These are phyloP conservation scores for Boletus coccyginus DNA, from an alignment of 768 basidiomycete genomes.

Conservation along the genomic window DNA sequence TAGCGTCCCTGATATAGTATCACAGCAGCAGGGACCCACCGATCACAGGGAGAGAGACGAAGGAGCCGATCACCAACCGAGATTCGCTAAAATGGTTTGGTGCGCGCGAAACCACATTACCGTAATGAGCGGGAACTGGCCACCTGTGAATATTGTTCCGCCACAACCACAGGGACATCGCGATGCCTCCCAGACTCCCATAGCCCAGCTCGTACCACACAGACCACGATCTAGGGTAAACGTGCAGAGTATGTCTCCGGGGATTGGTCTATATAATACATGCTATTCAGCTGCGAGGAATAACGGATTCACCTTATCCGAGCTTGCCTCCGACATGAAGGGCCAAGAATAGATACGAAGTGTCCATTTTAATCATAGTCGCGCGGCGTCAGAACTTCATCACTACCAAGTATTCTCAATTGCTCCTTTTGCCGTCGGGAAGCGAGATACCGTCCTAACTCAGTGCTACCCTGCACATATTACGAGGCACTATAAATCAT, in stretches of 20 bases:
- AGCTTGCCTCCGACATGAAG: slow-evolving; percentile 10
- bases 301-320: slow-evolving; percentile 17
- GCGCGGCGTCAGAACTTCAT: slow-evolving; percentile 15
- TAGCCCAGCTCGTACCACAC: background rate
- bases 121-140: slow-evolving; percentile 24
- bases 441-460: slow-evolving; percentile 26
- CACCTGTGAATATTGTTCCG: slow-evolving; percentile 16
- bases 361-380: slow-evolving; percentile 15
- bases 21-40: background rate
- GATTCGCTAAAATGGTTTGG: slow-evolving; percentile 19
- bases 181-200: slow-evolving; percentile 5
- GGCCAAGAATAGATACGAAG: slow-evolving; percentile 18
- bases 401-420: slow-evolving; percentile 15
- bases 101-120: slow-evolving; percentile 15
- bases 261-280: background rate
- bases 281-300: background rate
- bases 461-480: slow-evolving; percentile 25
- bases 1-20: slow-evolving; percentile 14
- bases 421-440: slow-evolving; percentile 20
- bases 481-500: slow-evolving; percentile 32
- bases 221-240: background rate
- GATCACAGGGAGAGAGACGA: background rate
- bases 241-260: slow-evolving; percentile 9
- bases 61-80: slow-evolving; percentile 19
- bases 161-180: slow-evolving; percentile 12